Evolutionary conservation across 2,329 filamentous ascomycete genomes (phyloP).

Genomic region (Teratosphaeria viscida): DNA sequence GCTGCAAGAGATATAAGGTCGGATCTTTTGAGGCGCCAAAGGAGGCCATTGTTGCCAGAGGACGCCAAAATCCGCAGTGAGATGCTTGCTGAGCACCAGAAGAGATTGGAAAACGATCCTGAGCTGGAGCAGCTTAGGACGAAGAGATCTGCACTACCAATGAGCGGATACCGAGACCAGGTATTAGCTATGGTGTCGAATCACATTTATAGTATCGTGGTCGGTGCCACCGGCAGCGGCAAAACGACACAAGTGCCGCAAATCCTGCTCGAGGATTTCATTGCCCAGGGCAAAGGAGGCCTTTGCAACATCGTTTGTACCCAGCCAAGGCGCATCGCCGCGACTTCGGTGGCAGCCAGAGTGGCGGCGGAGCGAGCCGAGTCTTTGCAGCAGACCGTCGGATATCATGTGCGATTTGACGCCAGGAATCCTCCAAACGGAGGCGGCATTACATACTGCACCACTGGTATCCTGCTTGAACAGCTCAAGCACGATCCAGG

Average conservation of each 20-base stretch:
- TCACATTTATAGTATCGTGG: conserved; percentile 35
- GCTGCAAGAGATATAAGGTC: conserved; percentile 10
- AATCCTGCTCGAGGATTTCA: conserved; percentile 41
- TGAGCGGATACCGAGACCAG: conserved; percentile 27
- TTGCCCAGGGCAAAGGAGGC: conserved; percentile 28
- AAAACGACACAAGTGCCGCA: conserved; percentile 45
- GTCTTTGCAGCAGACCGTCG: conserved; percentile 31
- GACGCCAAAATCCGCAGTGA: conserved; percentile 4
- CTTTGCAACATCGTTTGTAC: conserved; percentile 41
- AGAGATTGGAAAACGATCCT: conserved; percentile 11
- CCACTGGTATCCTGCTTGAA: conserved; percentile 39
- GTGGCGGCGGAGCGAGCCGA: conserved; percentile 39
- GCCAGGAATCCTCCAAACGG: conserved; percentile 21
- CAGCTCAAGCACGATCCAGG: conserved; percentile 33
- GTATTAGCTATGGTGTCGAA: conserved; percentile 29
- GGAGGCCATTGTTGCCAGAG: background rate
- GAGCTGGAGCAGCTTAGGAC: conserved; percentile 13
- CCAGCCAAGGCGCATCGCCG: conserved; percentile 40
- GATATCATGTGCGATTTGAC: conserved; percentile 38
- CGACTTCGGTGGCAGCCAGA: conserved; percentile 35
- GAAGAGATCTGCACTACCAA: conserved; percentile 30
- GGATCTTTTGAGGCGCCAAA: background rate
- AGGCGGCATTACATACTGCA: conserved; percentile 40
- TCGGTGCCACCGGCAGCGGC: conserved; percentile 37
- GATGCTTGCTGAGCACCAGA: conserved; percentile 7